Evolutionary conservation across 768 basidiomycete genomes (phyloP), one percentile per base, ranked within the genome.

Genomic region (button mushroom (Agaricus bisporus)): DNA sequence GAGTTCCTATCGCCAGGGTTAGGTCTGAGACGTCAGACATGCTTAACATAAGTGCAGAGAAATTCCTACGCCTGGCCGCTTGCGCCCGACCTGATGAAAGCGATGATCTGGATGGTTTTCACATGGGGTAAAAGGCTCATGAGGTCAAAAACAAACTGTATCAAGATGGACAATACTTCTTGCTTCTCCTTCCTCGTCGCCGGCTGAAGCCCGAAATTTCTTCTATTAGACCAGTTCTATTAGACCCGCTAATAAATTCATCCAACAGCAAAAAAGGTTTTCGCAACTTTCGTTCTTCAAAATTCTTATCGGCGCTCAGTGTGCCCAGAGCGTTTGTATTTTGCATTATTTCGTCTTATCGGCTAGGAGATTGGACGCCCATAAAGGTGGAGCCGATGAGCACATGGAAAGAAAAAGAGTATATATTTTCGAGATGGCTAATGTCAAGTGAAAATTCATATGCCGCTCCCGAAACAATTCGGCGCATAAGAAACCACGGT

Each of bases 61-160:
- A 20, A 25, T 14, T 42, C 35, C 18, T 51, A 18, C 41, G 35
- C n/a, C 50, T 20, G 37, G 35, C 12, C 15, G 20, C 35, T 29
- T 17, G 15, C 12, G 10, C 3, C 37, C 52, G 17, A 35, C 32
- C 37, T 54, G 43, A 47, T 46, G 28, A 46, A 53, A 41, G 26
- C 36, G 28, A 28, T 54, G 46, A 54, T 48, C 28, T 48, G 46
- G 28, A 41, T 10, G 39, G 18, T 26, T 12, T 17, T 38, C 38
- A 5, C 17, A 48, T 46, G 52, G 52, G 38, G 52, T 36, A 29
- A 54, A 41, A 41, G 15, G 49, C 49, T 35, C 49, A 51, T 51
- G 35, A 51, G 7, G 9, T 50, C 12, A 32, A 35, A 41, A 43
- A 7, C 42, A 43, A 43, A 20, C 10, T 15, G 41, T 18, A 35